These are phyloP conservation scores for Hymenoscyphus linearis DNA, from an alignment of 2,329 filamentous ascomycete species.

Conservation along the genomic window DNA sequence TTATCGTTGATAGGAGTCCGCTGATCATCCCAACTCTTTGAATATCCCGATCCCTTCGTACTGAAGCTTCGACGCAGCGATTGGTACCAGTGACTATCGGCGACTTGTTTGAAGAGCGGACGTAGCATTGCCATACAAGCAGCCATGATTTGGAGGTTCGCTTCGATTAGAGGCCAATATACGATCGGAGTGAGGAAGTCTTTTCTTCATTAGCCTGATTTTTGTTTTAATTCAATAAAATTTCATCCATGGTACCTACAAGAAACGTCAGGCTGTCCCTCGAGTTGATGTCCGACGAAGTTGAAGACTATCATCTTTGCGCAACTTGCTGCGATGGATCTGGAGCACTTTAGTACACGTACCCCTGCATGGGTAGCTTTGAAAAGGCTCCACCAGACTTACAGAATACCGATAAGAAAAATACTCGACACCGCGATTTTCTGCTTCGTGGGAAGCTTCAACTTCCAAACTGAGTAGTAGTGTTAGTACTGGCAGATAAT, in stretches of 20 bases:
- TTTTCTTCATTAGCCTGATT: not conserved
- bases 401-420: slow-evolving; percentile 2
- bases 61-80: not conserved
- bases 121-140: slow-evolving; percentile 38
- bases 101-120: slow-evolving; percentile 28
- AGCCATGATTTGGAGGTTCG: slow-evolving; percentile 38
- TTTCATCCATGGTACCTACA: not conserved
- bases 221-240: not conserved
- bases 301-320: slow-evolving; percentile 3
- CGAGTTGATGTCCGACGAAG: slow-evolving; percentile 2
- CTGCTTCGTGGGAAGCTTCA: not conserved
- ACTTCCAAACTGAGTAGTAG: not conserved
- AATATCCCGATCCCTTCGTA: not conserved
- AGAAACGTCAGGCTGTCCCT: not conserved
- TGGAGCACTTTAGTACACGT: not conserved
- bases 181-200: slow-evolving; percentile 1
- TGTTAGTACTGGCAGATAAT: not conserved
- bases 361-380: too few relatives aligned
- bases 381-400: not conserved
- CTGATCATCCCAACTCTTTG: not conserved
- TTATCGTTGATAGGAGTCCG: not conserved
- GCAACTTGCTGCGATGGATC: slow-evolving; percentile 1
- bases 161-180: slow-evolving; percentile 38
- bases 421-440: slow-evolving; percentile 1
- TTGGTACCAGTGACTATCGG: not conserved